These are phyloP conservation scores for Leishmania tropica DNA, from an alignment of 208 protist species.

Conservation along the genomic window DNA sequence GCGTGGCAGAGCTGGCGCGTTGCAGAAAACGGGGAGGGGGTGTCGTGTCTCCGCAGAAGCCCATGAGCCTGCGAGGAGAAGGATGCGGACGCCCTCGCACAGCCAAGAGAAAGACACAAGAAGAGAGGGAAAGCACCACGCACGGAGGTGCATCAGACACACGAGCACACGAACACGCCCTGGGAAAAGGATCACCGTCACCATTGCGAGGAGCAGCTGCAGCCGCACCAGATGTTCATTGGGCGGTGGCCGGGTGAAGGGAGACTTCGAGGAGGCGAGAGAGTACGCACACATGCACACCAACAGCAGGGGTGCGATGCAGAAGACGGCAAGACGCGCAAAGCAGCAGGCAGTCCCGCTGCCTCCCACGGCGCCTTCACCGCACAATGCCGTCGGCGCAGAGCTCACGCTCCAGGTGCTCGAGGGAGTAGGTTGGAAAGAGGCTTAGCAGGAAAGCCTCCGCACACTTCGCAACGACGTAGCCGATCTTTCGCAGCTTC, in stretches of 20 bases:
- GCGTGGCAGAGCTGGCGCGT: neutral
- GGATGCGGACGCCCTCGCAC: neutral
- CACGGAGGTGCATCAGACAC: neutral
- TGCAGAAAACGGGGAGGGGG: neutral
- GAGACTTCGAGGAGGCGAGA: neutral
- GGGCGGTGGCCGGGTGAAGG: neutral
- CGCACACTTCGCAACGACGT: constrained; percentile 59
- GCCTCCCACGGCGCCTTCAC: neutral
- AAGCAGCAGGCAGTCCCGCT: neutral
- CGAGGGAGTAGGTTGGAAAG: constrained; percentile 68
- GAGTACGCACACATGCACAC: neutral
- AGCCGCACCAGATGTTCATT: neutral
- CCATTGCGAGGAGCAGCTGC: neutral
- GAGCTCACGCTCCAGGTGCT: constrained; percentile 65
- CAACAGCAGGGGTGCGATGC: neutral
- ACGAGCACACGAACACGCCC: neutral
- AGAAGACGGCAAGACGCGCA: neutral
- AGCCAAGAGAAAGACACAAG: neutral
- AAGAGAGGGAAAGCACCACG: neutral
- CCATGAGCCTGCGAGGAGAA: neutral
- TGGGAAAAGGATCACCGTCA: neutral
- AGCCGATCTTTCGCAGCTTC: constrained; percentile 31
- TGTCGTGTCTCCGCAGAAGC: neutral
- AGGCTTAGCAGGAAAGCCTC: constrained; percentile 73
- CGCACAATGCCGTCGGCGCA: constrained; percentile 61